phyloP scores from a whole-genome alignment of 192 early-diverging fungal species.

The Podila horticola region DNA sequence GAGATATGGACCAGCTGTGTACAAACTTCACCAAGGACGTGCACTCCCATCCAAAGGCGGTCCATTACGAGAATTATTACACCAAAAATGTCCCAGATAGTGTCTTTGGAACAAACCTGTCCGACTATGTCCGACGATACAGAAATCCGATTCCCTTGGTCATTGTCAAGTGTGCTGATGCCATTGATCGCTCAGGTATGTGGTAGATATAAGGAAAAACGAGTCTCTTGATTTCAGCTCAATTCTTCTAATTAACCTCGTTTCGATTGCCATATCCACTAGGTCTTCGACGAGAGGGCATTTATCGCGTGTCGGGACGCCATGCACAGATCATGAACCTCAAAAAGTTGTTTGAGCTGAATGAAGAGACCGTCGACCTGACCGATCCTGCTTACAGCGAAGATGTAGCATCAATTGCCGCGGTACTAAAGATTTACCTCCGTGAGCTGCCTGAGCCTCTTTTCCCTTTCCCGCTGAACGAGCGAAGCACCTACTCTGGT shows the following conservation, averaged over 20 bases:
- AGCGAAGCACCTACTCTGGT: conserved; percentile 65
- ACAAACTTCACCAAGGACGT: conserved; percentile 32
- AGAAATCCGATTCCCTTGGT: conserved; percentile 35
- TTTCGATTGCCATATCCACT: not conserved
- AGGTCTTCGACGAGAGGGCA: conserved; percentile 37
- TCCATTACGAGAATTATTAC: conserved; percentile 33
- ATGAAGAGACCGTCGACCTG: conserved; percentile 38
- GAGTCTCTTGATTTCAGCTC: not conserved
- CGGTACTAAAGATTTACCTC: conserved; percentile 72
- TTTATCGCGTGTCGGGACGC: conserved; percentile 46
- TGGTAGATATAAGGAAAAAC: not conserved
- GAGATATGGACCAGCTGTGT: conserved; percentile 42
- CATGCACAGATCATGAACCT: conserved; percentile 46
- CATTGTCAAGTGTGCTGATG: conserved; percentile 38
- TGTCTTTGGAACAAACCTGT: conserved; percentile 30
- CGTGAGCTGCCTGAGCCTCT: conserved; percentile 72
- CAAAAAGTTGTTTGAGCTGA: conserved; percentile 30
- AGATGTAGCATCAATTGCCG: conserved; percentile 69
- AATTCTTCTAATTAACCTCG: not conserved
- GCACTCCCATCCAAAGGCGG: conserved; percentile 40
- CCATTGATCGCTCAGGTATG: conserved; percentile 40
- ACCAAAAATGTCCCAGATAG: conserved; percentile 32
- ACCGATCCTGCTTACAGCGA: conserved; percentile 44
- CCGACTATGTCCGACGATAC: conserved; percentile 31
- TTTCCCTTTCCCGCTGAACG: conserved; percentile 62